Conservation (phyloP, 345 rosid genomes). For the Lepidium sativum region DNA sequence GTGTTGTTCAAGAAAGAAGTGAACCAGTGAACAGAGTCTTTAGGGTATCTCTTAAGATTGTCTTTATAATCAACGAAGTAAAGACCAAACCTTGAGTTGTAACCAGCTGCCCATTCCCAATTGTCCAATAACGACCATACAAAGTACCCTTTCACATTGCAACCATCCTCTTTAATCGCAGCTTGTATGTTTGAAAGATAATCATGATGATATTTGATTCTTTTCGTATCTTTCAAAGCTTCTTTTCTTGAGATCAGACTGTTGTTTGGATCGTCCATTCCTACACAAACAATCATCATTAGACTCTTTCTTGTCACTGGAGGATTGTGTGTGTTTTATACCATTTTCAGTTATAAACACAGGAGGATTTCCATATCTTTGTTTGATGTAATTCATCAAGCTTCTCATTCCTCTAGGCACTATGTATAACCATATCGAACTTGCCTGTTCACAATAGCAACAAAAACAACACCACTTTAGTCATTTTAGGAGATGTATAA, state of each 20-base stretch:
- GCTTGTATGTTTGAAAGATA: slow-evolving; percentile 75
- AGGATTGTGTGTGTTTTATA: slow-evolving; percentile 12
- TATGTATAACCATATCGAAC: slow-evolving; percentile 52
- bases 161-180: slow-evolving; percentile 86
- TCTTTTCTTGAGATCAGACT: slow-evolving; percentile 36
- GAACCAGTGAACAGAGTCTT: slow-evolving; percentile 86
- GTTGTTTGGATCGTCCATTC: slow-evolving; percentile 81
- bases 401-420: slow-evolving; percentile 56
- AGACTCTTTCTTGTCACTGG: neutral
- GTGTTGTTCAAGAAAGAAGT: slow-evolving; percentile 61
- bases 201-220: slow-evolving; percentile 75
- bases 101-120: slow-evolving; percentile 96
- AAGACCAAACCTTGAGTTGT: slow-evolving; percentile 84
- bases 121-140: slow-evolving; percentile 88
- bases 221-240: slow-evolving; percentile 67
- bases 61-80: slow-evolving; percentile 76
- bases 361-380: slow-evolving; percentile 41
- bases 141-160: slow-evolving; percentile 92
- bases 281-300: slow-evolving; percentile 31
- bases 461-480: neutral
- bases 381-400: slow-evolving; percentile 47
- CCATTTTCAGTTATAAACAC: slow-evolving; percentile 53
- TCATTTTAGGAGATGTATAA: neutral
- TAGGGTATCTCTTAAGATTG: slow-evolving; percentile 86
- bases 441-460: slow-evolving; percentile 31